Evolutionary conservation across 257 asterid species (phyloP).

Genomic region (Verbascum thapsus): DNA sequence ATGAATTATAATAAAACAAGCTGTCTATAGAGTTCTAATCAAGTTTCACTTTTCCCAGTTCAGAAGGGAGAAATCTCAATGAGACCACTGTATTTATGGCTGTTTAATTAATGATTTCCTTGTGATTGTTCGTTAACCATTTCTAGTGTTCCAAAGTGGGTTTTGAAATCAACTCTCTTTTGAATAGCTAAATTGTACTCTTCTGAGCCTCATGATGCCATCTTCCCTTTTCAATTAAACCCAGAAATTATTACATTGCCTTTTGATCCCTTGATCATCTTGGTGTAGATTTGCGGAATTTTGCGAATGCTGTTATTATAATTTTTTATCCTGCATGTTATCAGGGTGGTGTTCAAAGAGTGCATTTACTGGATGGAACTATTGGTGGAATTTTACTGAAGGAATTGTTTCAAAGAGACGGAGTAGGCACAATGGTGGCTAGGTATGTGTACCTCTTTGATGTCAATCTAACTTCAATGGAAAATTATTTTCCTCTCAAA

Average conservation of each 20-base stretch:
- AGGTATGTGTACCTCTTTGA: constrained; percentile 53
- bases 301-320: constrained; percentile 15
- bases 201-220: not conserved
- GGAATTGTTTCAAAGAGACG: constrained; percentile 91
- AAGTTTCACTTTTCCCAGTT: not conserved
- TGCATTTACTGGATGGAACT: constrained; percentile 93
- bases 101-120: not conserved
- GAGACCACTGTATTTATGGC: not conserved
- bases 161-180: constrained; percentile 16
- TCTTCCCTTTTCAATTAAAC: constrained; percentile 8
- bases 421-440: constrained; percentile 95
- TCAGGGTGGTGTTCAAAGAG: constrained; percentile 96
- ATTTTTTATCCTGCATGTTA: constrained; percentile 24
- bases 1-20: not conserved
- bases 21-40: constrained; percentile 5
- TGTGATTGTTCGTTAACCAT: not conserved
- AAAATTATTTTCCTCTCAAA: constrained; percentile 2
- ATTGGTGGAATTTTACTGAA: constrained; percentile 82
- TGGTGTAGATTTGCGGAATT: not conserved
- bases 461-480: constrained; percentile 13
- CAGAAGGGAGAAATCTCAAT: not conserved
- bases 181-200: constrained; percentile 1
- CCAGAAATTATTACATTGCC: not conserved
- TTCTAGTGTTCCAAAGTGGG: constrained; percentile 6
- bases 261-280: not conserved